Percentiles rank a stretch among this genome's conserved stretches.
Evolutionary conservation across 176 grass and related monocot genomes (phyloP).

Genomic region (Pontederia crassipes): DNA sequence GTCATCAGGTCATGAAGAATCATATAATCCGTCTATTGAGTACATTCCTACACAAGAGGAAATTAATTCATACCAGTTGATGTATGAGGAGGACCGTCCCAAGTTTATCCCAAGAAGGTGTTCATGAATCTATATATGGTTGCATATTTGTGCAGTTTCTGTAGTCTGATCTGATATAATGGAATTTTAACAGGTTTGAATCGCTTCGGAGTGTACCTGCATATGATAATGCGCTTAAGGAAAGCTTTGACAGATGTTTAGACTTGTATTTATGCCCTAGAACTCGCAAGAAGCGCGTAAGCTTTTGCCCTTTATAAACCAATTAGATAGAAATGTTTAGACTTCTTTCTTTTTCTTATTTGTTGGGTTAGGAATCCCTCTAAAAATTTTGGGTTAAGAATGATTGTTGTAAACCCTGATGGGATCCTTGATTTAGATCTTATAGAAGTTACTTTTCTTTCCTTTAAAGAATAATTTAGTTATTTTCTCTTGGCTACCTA

Average conservation of each 20-base stretch:
- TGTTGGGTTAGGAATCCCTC: too few relatives aligned
- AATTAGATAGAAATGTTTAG: not conserved
- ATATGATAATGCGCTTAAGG: slow-evolving; percentile 78
- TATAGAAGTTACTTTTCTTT: too few relatives aligned
- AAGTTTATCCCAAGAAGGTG: slow-evolving; percentile 93
- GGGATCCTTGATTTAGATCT: too few relatives aligned
- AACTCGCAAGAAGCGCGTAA: slow-evolving; percentile 87
- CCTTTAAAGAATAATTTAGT: not conserved
- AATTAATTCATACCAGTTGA: slow-evolving; percentile 84
- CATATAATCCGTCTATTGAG: slow-evolving; percentile 93
- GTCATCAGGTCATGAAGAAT: slow-evolving; percentile 89
- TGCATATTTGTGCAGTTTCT: slow-evolving; percentile 13
- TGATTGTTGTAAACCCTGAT: too few relatives aligned
- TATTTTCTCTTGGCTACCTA: not conserved
- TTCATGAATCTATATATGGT: not conserved
- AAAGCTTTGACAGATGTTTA: slow-evolving; percentile 88
- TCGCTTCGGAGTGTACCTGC: slow-evolving; percentile 83
- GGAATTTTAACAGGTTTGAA: slow-evolving; percentile 43
- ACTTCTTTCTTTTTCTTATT: too few relatives aligned
- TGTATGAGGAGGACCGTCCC: slow-evolving; percentile 91
- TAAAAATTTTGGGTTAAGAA: too few relatives aligned
- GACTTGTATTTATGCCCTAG: slow-evolving; percentile 95
- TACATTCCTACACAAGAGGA: slow-evolving; percentile 96
- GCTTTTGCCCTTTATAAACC: not conserved
- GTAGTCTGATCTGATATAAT: slow-evolving; percentile 15